These are phyloP conservation scores for Piloderma croceum DNA, from an alignment of 768 basidiomycete species.

Conservation along the genomic window DNA sequence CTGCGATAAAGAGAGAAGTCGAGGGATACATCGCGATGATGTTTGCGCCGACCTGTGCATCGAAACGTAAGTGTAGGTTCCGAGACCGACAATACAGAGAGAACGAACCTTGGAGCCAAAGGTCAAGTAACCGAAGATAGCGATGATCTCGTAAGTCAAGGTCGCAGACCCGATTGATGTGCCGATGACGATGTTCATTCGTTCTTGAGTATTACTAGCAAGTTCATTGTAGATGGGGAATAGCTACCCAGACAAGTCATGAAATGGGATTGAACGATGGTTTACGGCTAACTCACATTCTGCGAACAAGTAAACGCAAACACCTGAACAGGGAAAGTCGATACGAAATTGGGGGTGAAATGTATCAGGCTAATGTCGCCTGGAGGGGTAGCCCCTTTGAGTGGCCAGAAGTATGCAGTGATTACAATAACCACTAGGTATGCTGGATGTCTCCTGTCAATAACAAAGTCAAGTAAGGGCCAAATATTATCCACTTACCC, in stretches of 20 bases:
- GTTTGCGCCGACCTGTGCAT: slow-evolving; percentile 72
- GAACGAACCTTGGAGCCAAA: slow-evolving; percentile 75
- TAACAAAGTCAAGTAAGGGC: background rate
- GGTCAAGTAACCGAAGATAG: slow-evolving; percentile 85
- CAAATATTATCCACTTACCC: slow-evolving; percentile 45
- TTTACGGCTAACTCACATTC: slow-evolving; percentile 78
- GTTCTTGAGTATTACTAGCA: slow-evolving; percentile 66
- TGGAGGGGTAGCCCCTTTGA: slow-evolving; percentile 52
- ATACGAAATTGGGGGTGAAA: slow-evolving; percentile 72
- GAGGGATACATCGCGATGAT: slow-evolving; percentile 93
- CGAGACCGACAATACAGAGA: background rate
- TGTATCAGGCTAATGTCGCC: slow-evolving; percentile 70
- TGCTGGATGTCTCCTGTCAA: slow-evolving; percentile 32
- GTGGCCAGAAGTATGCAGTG: slow-evolving; percentile 70
- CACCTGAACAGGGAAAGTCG: slow-evolving; percentile 89
- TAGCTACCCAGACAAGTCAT: slow-evolving; percentile 62
- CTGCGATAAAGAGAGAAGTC: slow-evolving; percentile 85
- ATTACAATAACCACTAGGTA: slow-evolving; percentile 80
- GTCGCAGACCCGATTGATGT: slow-evolving; percentile 82
- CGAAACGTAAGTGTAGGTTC: slow-evolving; percentile 2
- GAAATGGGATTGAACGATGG: too few species aligned
- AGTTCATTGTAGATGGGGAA: slow-evolving; percentile 96
- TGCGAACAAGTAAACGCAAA: slow-evolving; percentile 92
- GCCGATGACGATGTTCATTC: slow-evolving; percentile 85
- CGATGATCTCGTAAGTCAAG: slow-evolving; percentile 83